Percentiles rank a stretch among this genome's conserved stretches.
These are phyloP conservation scores for Ramularia endophylla DNA, from an alignment of 2,329 filamentous ascomycete species.

Conservation along the genomic window DNA sequence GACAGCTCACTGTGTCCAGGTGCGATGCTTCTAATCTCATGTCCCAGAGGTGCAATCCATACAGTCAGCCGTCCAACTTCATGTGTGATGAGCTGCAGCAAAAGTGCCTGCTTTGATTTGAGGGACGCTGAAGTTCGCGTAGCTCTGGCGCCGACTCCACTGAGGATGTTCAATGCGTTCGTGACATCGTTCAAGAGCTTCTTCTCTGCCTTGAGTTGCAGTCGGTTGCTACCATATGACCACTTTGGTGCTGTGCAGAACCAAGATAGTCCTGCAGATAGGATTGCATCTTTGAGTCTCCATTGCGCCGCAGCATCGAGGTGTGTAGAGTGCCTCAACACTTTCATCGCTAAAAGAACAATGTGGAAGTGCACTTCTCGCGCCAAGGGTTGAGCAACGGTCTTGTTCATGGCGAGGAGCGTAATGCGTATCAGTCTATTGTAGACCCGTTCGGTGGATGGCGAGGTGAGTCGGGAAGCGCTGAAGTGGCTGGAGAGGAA, in stretches of 20 bases:
- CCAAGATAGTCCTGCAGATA: constrained; percentile 84
- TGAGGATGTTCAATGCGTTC: constrained; percentile 57
- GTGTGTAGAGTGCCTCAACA: constrained; percentile 65
- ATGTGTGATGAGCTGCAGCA: constrained; percentile 73
- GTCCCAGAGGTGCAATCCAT: constrained; percentile 78
- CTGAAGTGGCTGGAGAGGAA: constrained; percentile 95
- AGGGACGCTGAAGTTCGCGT: constrained; percentile 57
- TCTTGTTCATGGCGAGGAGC: constrained; percentile 64
- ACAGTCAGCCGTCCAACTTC: constrained; percentile 79
- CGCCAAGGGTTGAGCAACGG: constrained; percentile 75
- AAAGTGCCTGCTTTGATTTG: constrained; percentile 73
- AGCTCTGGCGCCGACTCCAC: constrained; percentile 49
- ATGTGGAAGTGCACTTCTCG: constrained; percentile 89
- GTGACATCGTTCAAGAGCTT: constrained; percentile 73
- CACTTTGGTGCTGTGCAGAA: constrained; percentile 76
- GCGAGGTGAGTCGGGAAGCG: constrained; percentile 77
- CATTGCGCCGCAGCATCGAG: constrained; percentile 63
- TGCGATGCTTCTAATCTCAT: constrained; percentile 40
- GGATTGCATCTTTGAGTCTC: constrained; percentile 80
- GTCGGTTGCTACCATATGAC: constrained; percentile 90
- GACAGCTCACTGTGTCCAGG: constrained; percentile 31
- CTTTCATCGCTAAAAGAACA: constrained; percentile 71
- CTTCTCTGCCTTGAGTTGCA: constrained; percentile 91
- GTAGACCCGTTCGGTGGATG: constrained; percentile 76
- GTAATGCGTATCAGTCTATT: constrained; percentile 74